phyloP scores from a whole-genome alignment of 495 filamentous ascomycete genomes.

The Penicillium roqueforti region DNA sequence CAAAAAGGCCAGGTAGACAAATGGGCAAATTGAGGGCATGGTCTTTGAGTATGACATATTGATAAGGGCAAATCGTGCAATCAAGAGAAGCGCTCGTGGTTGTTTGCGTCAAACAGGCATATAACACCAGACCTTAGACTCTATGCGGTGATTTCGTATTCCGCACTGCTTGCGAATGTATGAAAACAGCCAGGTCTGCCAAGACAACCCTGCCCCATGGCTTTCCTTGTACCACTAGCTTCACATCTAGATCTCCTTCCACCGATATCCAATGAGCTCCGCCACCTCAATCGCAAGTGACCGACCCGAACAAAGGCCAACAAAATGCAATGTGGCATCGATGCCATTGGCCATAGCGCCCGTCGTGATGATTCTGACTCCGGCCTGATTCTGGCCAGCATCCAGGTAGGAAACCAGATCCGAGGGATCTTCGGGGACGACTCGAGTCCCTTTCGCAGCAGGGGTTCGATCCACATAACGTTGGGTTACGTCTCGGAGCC shows the following conservation, averaged over 20 bases:
- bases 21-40: background rate
- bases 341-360: background rate
- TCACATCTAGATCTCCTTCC: background rate
- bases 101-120: background rate
- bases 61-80: background rate
- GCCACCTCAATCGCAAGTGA: constrained; percentile 1
- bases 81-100: background rate
- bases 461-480: background rate
- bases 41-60: background rate
- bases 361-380: constrained; percentile 4
- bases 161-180: background rate
- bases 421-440: constrained; percentile 1
- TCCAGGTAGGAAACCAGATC: constrained; percentile 1
- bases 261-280: background rate
- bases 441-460: background rate
- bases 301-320: background rate
- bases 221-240: background rate
- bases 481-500: background rate
- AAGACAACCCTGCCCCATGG: background rate
- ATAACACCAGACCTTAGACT: background rate
- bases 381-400: background rate
- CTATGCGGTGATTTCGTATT: background rate
- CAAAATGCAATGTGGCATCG: constrained; percentile 1
- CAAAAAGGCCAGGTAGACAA: background rate
- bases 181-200: background rate